These are phyloP conservation scores for Clarireedia paspali DNA, from an alignment of 2,329 filamentous ascomycete genomes.

Conservation along the genomic window DNA sequence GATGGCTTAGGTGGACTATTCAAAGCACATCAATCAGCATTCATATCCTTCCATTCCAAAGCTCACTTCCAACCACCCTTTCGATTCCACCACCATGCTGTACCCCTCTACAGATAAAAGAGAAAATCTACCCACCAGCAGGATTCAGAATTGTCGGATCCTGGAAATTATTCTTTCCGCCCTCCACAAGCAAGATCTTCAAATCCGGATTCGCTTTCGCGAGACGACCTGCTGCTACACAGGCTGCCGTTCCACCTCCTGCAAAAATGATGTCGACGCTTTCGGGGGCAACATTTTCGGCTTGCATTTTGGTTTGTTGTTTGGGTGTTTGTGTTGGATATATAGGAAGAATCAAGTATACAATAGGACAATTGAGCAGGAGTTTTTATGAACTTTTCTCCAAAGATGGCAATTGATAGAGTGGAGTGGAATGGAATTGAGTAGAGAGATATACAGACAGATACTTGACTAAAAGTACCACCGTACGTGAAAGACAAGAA, in stretches of 20 bases:
- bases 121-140: constrained; percentile 21
- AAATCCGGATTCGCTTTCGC: constrained; percentile 42
- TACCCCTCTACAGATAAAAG: no score
- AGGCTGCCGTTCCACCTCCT: constrained; percentile 42
- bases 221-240: constrained; percentile 42
- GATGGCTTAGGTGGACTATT: constrained; percentile 37
- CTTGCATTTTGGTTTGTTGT: constrained; percentile 17
- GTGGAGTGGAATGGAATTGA: no score
- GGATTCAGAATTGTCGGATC: constrained; percentile 43
- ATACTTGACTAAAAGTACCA: no score
- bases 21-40: background rate
- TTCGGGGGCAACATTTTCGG: constrained; percentile 20
- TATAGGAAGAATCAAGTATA: background rate
- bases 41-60: constrained; percentile 14
- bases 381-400: no score
- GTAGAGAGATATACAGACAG: no score
- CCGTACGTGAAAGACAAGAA: no score
- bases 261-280: constrained; percentile 46
- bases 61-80: no score
- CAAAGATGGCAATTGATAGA: no score
- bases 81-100: no score
- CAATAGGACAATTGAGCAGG: background rate
- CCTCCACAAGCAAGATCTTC: constrained; percentile 45
- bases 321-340: background rate
- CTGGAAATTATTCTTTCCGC: constrained; percentile 44